Evolutionary conservation across 768 basidiomycete genomes (phyloP).

Genomic region (Pleurotus eryngii): DNA sequence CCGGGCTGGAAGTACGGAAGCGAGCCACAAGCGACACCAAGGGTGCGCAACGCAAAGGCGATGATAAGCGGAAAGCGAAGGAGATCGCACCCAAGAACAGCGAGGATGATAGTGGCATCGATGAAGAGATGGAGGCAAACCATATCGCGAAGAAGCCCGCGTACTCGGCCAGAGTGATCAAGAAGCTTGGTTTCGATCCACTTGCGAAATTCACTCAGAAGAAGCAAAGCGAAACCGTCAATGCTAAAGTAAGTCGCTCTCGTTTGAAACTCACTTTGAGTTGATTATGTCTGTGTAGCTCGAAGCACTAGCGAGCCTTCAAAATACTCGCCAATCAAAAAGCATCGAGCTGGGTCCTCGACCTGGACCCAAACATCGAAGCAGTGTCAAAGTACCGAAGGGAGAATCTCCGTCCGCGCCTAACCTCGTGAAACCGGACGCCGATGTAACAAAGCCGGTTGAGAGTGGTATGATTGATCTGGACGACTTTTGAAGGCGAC

Average conservation of each 20-base stretch:
- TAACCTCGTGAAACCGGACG: neutral
- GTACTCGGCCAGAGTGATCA: constrained; percentile 67
- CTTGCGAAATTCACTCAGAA: constrained; percentile 50
- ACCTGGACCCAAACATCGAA: constrained; percentile 62
- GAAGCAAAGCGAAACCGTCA: constrained; percentile 33
- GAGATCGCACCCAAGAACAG: constrained; percentile 12
- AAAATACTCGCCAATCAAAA: constrained; percentile 37
- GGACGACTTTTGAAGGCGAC: neutral
- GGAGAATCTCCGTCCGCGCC: neutral
- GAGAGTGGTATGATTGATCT: neutral
- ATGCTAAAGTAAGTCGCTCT: constrained; percentile 52
- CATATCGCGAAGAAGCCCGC: constrained; percentile 34
- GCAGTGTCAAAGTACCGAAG: constrained; percentile 40
- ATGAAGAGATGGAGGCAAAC: constrained; percentile 9
- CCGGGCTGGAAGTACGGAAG: constrained; percentile 18
- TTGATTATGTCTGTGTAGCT: constrained; percentile 34
- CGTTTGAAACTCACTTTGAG: neutral
- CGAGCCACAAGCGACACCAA: constrained; percentile 10
- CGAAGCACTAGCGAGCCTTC: constrained; percentile 50
- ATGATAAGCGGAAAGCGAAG: constrained; percentile 16
- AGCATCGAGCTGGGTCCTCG: constrained; percentile 58
- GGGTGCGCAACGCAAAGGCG: constrained; percentile 14
- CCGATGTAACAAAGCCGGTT: neutral
- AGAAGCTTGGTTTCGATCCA: constrained; percentile 79
- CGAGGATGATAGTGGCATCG: constrained; percentile 10